phyloP scores from a whole-genome alignment of 1,284 basidiomycete species.

The Earliella scabrosa region DNA sequence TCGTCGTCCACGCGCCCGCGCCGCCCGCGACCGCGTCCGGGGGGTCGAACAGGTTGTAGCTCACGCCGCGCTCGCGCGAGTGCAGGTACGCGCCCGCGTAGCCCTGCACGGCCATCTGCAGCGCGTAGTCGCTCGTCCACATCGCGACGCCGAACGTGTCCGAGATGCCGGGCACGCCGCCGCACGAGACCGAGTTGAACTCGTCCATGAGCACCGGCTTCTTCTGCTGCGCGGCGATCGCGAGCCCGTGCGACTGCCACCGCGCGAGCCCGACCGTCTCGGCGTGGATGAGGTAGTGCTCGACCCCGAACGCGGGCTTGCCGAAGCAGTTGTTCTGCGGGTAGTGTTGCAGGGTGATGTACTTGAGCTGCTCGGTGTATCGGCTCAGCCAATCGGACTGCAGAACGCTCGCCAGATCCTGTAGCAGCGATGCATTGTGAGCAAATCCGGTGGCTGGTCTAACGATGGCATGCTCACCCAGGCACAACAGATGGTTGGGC shows the following conservation, averaged over 20 bases:
- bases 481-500: constrained; percentile 53
- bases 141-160: constrained; percentile 67
- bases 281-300: constrained; percentile 36
- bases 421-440: neutral
- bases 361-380: constrained; percentile 46
- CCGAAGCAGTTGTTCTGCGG: constrained; percentile 34
- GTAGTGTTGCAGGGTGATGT: constrained; percentile 45
- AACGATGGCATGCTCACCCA: constrained; percentile 41
- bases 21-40: constrained; percentile 39
- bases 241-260: constrained; percentile 49
- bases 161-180: constrained; percentile 61
- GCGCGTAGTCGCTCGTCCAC: constrained; percentile 59
- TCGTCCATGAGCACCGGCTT: constrained; percentile 62
- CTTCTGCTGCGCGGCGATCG: constrained; percentile 21
- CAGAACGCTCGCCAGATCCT: constrained; percentile 46
- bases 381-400: constrained; percentile 45
- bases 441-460: too few relatives aligned
- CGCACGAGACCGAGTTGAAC: constrained; percentile 71
- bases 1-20: constrained; percentile 51
- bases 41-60: constrained; percentile 55
- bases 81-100: constrained; percentile 53
- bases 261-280: constrained; percentile 39
- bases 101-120: constrained; percentile 55
- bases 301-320: constrained; percentile 30
- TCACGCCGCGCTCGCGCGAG: constrained; percentile 52